Percentiles rank a stretch among this genome's conserved stretches.
Evolutionary conservation across 2,329 filamentous ascomycete genomes (phyloP).

Genomic region (Cercospora sp.): DNA sequence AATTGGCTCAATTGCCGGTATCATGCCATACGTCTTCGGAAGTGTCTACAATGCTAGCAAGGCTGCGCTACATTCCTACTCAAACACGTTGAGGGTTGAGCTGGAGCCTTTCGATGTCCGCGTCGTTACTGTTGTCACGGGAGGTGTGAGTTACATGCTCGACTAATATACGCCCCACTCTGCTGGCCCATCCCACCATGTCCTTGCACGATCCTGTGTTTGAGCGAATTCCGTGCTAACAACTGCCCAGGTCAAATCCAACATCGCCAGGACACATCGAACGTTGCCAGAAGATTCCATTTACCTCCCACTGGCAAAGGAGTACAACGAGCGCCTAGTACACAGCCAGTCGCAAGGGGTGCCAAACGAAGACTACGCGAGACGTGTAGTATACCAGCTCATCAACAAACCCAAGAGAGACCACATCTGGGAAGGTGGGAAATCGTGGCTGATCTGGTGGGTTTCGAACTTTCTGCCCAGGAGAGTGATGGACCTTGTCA

Average conservation of each 20-base stretch:
- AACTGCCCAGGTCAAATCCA: constrained; percentile 47
- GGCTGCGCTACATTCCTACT: constrained; percentile 59
- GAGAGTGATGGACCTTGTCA: constrained; percentile 42
- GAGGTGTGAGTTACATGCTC: constrained; percentile 46
- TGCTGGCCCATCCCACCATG: no score
- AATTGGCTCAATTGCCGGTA: constrained; percentile 48
- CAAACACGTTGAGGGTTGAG: constrained; percentile 59
- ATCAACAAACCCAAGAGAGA: constrained; percentile 43
- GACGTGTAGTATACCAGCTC: constrained; percentile 56
- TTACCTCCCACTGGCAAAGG: constrained; percentile 53
- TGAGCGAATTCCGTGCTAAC: no score
- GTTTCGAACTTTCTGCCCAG: constrained; percentile 50
- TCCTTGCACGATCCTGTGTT: no score
- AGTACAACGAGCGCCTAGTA: constrained; percentile 53
- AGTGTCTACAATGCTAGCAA: constrained; percentile 59
- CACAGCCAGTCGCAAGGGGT: constrained; percentile 58
- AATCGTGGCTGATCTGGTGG: constrained; percentile 52
- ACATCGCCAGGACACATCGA: constrained; percentile 56
- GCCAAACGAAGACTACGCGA: constrained; percentile 55
- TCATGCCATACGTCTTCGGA: constrained; percentile 48
- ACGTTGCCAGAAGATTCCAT: constrained; percentile 50
- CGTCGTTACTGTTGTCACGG: constrained; percentile 55
- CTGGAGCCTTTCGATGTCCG: constrained; percentile 53
- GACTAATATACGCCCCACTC: not conserved
- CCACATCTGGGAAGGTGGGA: constrained; percentile 56